Percentiles rank a stretch among this genome's conserved stretches.
phyloP scores from a whole-genome alignment of 805 yeast genomes.

The Ogataea wickerhamii region DNA sequence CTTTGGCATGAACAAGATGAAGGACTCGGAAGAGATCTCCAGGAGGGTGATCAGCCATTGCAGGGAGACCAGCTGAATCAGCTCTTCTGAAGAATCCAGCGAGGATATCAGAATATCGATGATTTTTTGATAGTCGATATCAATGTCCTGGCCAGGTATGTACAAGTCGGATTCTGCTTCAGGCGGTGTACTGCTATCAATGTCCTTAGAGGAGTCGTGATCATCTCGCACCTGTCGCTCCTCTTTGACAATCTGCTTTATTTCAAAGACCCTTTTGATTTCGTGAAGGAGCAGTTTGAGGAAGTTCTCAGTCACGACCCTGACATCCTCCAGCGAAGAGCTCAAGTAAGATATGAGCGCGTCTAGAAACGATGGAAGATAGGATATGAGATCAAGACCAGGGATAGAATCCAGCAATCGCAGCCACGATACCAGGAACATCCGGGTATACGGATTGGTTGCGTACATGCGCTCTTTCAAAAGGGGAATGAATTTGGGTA shows the following conservation, averaged over 20 bases:
- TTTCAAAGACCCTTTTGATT: constrained; percentile 68
- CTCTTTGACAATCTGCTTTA: constrained; percentile 49
- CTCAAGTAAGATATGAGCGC: constrained; percentile 77
- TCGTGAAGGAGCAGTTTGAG: constrained; percentile 75
- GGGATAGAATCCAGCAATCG: constrained; percentile 91
- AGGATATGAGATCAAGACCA: constrained; percentile 80
- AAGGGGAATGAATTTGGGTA: constrained; percentile 87
- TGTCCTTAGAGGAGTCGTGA: constrained; percentile 1
- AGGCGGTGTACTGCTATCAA: constrained; percentile 16
- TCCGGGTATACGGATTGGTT: constrained; percentile 86
- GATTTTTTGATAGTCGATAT: constrained; percentile 73
- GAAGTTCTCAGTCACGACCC: constrained; percentile 78
- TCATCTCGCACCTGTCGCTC: constrained; percentile 19
- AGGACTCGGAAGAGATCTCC: constrained; percentile 69
- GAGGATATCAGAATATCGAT: constrained; percentile 80
- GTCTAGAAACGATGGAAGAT: constrained; percentile 83
- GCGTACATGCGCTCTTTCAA: constrained; percentile 87
- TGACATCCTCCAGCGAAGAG: constrained; percentile 81
- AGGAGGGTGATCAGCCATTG: constrained; percentile 79
- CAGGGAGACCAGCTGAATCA: constrained; percentile 74
- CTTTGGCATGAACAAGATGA: constrained; percentile 70
- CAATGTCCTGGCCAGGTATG: constrained; percentile 77
- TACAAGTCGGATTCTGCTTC: constrained; percentile 52
- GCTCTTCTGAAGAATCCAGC: constrained; percentile 67
- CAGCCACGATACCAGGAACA: constrained; percentile 91